Evolutionary conservation across 768 basidiomycete genomes (phyloP).

Genomic region (Kwoniella dejecticola): DNA sequence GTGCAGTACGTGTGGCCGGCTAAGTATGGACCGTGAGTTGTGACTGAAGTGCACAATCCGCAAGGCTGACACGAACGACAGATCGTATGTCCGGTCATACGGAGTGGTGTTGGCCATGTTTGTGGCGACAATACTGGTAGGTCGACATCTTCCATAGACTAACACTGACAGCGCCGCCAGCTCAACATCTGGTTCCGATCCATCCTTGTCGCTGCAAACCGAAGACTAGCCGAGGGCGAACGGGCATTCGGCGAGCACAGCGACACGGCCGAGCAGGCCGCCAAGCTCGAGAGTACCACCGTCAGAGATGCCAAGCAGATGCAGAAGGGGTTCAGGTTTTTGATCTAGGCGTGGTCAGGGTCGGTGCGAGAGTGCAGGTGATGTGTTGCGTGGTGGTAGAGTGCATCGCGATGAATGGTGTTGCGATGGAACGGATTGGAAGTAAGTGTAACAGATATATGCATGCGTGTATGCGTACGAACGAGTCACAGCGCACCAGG

Average conservation of each 20-base stretch:
- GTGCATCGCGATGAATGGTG: too few species aligned
- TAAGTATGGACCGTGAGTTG: conserved; percentile 25
- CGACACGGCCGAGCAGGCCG: conserved; percentile 26
- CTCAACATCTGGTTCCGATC: conserved; percentile 36
- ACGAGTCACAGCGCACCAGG: too few species aligned
- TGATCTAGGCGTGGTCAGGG: background rate
- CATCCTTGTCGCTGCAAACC: conserved; percentile 32
- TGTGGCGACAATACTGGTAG: conserved; percentile 27
- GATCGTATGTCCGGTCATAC: conserved; percentile 26
- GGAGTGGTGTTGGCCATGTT: conserved; percentile 36
- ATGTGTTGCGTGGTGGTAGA: conserved; percentile 1
- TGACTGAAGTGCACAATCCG: background rate
- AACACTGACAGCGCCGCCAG: too few species aligned
- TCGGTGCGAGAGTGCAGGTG: background rate
- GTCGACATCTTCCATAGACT: background rate
- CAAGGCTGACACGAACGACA: background rate
- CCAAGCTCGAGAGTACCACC: conserved; percentile 30
- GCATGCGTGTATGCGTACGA: too few species aligned
- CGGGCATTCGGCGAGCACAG: conserved; percentile 32
- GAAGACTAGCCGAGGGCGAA: conserved; percentile 30
- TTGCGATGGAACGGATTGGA: too few species aligned
- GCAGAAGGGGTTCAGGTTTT: conserved; percentile 38
- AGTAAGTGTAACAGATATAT: too few species aligned
- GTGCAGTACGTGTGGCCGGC: conserved; percentile 30
- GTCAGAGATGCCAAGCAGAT: conserved; percentile 30